Percentiles rank a stretch among this genome's conserved stretches.
Evolutionary conservation across 2,329 filamentous ascomycete genomes (phyloP).

Genomic region (Rosellinia necatrix): DNA sequence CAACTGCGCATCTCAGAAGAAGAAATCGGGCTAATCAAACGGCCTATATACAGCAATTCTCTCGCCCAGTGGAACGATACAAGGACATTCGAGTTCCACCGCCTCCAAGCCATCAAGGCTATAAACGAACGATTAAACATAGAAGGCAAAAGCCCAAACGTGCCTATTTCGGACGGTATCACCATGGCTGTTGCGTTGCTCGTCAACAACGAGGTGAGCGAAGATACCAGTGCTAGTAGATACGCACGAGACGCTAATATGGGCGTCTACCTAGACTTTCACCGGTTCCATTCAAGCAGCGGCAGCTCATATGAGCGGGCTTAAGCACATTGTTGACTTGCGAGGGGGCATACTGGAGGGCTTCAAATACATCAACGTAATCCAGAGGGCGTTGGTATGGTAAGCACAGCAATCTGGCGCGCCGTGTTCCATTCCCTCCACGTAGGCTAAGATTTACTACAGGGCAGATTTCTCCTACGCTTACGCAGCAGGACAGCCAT

Average conservation of each 20-base stretch:
- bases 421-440: background rate
- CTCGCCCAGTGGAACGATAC: constrained; percentile 42
- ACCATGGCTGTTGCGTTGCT: constrained; percentile 41
- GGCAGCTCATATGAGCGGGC: constrained; percentile 40
- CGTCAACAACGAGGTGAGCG: constrained; percentile 40
- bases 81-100: constrained; percentile 42
- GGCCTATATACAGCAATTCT: constrained; percentile 30
- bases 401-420: constrained; percentile 20
- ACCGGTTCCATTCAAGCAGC: constrained; percentile 39
- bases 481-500: constrained; percentile 36
- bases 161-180: constrained; percentile 41
- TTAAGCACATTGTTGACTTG: constrained; percentile 41
- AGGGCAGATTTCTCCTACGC: constrained; percentile 44
- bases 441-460: constrained; percentile 20
- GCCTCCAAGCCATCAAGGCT: constrained; percentile 41
- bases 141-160: constrained; percentile 37
- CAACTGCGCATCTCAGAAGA: background rate
- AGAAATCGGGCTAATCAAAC: constrained; percentile 7
- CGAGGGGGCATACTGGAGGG: constrained; percentile 40
- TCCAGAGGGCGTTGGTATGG: constrained; percentile 42
- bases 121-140: constrained; percentile 41
- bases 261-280: constrained; percentile 33
- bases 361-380: constrained; percentile 38
- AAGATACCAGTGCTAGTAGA: background rate
- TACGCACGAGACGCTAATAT: background rate